phyloP scores from a whole-genome alignment of 352 stramenopile genomes.

The Phytophthora tentaculata region DNA sequence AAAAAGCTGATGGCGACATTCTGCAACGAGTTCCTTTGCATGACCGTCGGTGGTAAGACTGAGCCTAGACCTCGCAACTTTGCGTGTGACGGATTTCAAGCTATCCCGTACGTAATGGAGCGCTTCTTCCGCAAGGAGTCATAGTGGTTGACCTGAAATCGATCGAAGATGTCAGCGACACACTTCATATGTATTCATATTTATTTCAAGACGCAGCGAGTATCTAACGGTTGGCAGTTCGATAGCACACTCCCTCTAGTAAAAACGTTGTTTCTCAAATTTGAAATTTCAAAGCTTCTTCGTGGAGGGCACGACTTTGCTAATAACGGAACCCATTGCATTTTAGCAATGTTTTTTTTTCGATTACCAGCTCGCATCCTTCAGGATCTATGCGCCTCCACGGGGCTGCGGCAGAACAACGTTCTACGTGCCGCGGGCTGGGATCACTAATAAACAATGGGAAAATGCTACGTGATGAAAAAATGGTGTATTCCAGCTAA shows the following conservation, averaged over 20 bases:
- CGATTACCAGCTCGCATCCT: too few relatives aligned
- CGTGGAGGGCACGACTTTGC: too few relatives aligned
- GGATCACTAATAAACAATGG: too few relatives aligned
- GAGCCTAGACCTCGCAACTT: constrained; percentile 35
- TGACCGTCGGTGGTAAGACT: constrained; percentile 45
- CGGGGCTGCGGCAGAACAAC: too few relatives aligned
- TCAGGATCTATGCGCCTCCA: too few relatives aligned
- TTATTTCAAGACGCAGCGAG: neutral
- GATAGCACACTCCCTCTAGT: neutral
- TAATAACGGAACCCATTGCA: too few relatives aligned
- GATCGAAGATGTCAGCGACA: constrained; percentile 31
- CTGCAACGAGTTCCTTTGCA: constrained; percentile 54
- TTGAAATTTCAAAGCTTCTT: too few relatives aligned
- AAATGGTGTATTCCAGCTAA: too few relatives aligned
- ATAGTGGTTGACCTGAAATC: constrained; percentile 20
- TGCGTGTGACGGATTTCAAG: constrained; percentile 45
- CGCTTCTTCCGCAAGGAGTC: constrained; percentile 42
- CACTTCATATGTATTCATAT: neutral
- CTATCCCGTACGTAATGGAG: constrained; percentile 52
- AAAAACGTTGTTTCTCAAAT: too few relatives aligned
- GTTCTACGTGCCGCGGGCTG: too few relatives aligned
- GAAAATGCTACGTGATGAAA: too few relatives aligned
- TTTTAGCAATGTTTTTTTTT: too few relatives aligned
- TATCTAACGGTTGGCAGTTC: neutral
- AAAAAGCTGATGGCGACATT: constrained; percentile 57